These are phyloP conservation scores for Porogramme epimiltina DNA, from an alignment of 1,284 basidiomycete species.

Conservation along the genomic window DNA sequence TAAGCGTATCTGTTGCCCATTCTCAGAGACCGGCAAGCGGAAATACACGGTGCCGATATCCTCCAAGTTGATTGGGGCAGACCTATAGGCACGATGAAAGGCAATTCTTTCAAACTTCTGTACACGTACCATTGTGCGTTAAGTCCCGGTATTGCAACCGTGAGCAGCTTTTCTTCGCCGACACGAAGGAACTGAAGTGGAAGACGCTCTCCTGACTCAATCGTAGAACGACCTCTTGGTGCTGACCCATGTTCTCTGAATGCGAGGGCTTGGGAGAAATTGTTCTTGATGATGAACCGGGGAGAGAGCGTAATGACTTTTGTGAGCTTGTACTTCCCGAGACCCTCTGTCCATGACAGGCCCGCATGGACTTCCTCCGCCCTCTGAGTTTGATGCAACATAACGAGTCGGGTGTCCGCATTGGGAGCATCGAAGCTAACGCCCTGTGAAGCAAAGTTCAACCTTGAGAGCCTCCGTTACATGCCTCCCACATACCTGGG, in stretches of 20 bases:
- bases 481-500: constrained; percentile 57
- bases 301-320: constrained; percentile 95
- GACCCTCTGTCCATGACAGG: constrained; percentile 90
- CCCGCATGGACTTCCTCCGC: constrained; percentile 88
- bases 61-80: constrained; percentile 89
- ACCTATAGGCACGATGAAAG: constrained; percentile 54
- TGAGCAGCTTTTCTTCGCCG: constrained; percentile 73
- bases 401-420: constrained; percentile 85
- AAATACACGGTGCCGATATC: constrained; percentile 89
- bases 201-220: constrained; percentile 70
- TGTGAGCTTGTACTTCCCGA: constrained; percentile 95
- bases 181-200: constrained; percentile 74
- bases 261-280: constrained; percentile 67
- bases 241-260: constrained; percentile 86
- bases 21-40: constrained; percentile 54
- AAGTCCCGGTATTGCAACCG: constrained; percentile 83
- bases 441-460: constrained; percentile 36
- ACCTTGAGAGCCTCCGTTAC: constrained; percentile 3
- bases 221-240: constrained; percentile 66
- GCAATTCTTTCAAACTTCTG: not conserved
- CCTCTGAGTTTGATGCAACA: constrained; percentile 68
- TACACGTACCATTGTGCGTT: constrained; percentile 78
- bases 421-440: constrained; percentile 90
- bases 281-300: constrained; percentile 90
- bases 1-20: constrained; percentile 53